A percentile compares a stretch with the other conserved stretches of the same genome.
These are phyloP conservation scores for Blyttiomyces sp. DNA, from an alignment of 371 early-diverging fungal species.

Conservation along the genomic window DNA sequence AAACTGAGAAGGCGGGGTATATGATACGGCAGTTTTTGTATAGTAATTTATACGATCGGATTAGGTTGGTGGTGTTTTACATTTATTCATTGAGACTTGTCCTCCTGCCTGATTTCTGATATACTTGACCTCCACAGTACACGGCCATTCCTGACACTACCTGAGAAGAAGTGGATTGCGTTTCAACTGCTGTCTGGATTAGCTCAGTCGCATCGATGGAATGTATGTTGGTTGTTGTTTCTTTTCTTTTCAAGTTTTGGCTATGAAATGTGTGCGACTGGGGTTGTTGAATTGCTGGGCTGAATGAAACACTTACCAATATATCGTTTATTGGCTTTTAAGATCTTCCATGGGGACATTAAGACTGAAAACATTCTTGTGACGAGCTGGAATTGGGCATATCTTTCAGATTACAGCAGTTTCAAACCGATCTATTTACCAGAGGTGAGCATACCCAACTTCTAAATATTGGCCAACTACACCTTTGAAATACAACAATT, in stretches of 20 bases:
- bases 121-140: conserved; percentile 54
- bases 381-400: conserved; percentile 93
- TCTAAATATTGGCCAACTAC: background rate
- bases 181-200: conserved; percentile 81
- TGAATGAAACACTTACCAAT: too few species aligned
- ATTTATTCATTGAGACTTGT: background rate
- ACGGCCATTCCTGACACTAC: conserved; percentile 79
- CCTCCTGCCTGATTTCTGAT: background rate
- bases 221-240: conserved; percentile 39
- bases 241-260: background rate
- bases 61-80: conserved; percentile 57
- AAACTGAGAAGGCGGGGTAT: conserved; percentile 87
- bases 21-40: conserved; percentile 82
- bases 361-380: conserved; percentile 87
- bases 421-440: conserved; percentile 91
- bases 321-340: too few species aligned
- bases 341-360: conserved; percentile 86
- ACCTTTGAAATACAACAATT: background rate
- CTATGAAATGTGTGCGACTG: too few species aligned
- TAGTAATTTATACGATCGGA: conserved; percentile 89
- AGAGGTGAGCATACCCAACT: conserved; percentile 68
- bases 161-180: conserved; percentile 92
- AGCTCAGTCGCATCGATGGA: conserved; percentile 69
- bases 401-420: conserved; percentile 81
- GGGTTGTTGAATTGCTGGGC: too few species aligned